These are phyloP conservation scores for Pythium phragmiticola DNA, from an alignment of 352 stramenopile genomes.

Conservation along the genomic window DNA sequence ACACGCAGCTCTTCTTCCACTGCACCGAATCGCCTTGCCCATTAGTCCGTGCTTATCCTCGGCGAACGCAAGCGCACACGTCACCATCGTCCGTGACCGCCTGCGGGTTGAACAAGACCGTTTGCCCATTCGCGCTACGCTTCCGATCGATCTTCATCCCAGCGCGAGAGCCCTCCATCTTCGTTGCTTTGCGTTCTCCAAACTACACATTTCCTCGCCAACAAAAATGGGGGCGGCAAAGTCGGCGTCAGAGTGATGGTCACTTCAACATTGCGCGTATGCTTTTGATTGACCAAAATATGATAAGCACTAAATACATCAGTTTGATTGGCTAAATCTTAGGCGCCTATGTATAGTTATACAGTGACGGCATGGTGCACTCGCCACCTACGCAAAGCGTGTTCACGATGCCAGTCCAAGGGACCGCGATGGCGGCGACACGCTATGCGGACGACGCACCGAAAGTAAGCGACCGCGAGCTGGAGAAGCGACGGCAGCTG, in stretches of 20 bases:
- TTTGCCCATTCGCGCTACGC: constrained; percentile 44
- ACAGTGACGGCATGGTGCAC: no score
- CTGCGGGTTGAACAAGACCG: constrained; percentile 58
- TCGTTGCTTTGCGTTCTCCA: background rate
- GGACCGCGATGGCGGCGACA: background rate
- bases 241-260: constrained; percentile 18
- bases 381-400: no score
- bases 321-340: no score
- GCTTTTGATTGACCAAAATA: background rate
- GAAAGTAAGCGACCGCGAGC: constrained; percentile 12
- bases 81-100: constrained; percentile 47
- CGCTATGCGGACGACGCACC: background rate
- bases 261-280: constrained; percentile 14
- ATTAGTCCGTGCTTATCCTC: background rate
- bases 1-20: constrained; percentile 53
- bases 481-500: constrained; percentile 54
- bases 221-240: constrained; percentile 4
- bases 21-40: constrained; percentile 12
- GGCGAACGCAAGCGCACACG: background rate
- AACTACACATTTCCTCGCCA: background rate
- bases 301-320: no score
- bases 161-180: constrained; percentile 21
- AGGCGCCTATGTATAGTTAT: no score
- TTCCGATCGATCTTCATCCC: constrained; percentile 34
- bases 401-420: background rate